phyloP scores from a whole-genome alignment of 768 basidiomycete genomes.

The Hygrophoropsis aurantiaca region DNA sequence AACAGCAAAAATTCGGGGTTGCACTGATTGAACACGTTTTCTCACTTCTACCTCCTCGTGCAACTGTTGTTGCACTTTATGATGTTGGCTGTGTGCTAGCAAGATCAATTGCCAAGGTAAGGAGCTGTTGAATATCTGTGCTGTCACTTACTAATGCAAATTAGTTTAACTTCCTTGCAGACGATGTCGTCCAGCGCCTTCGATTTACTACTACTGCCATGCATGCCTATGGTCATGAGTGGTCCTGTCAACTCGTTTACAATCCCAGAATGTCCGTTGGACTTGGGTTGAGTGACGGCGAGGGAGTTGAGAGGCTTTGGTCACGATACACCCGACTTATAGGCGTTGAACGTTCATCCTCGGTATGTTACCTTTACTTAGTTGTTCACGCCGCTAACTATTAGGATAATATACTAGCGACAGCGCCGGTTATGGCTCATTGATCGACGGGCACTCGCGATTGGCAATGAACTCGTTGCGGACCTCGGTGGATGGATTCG shows the following conservation, averaged over 20 bases:
- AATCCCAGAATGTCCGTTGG: constrained; percentile 1
- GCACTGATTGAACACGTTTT: constrained; percentile 32
- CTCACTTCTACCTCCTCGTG: constrained; percentile 23
- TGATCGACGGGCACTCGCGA: constrained; percentile 27
- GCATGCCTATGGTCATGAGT: constrained; percentile 41
- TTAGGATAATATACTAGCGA: too few species aligned
- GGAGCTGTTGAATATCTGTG: constrained; percentile 2
- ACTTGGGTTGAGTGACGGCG: constrained; percentile 6
- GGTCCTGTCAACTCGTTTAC: constrained; percentile 20
- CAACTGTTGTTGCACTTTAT: constrained; percentile 28
- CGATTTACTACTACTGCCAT: constrained; percentile 33
- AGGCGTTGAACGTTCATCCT: too few species aligned
- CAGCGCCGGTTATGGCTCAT: constrained; percentile 32
- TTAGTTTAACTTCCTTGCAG: constrained; percentile 29
- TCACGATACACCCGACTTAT: too few species aligned
- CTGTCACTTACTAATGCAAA: background rate
- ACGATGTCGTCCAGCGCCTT: constrained; percentile 16
- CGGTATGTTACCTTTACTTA: too few species aligned
- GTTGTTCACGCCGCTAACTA: constrained; percentile 1
- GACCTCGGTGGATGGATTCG: constrained; percentile 35
- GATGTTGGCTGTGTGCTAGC: constrained; percentile 38
- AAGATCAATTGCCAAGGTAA: constrained; percentile 21
- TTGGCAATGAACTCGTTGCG: constrained; percentile 23
- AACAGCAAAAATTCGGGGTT: constrained; percentile 38
- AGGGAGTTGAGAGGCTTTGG: constrained; percentile 6